A percentile compares a stretch with the other conserved stretches of the same genome.
Evolutionary conservation across 2,329 filamentous ascomycete genomes (phyloP).

Genomic region (Knufia petricola): DNA sequence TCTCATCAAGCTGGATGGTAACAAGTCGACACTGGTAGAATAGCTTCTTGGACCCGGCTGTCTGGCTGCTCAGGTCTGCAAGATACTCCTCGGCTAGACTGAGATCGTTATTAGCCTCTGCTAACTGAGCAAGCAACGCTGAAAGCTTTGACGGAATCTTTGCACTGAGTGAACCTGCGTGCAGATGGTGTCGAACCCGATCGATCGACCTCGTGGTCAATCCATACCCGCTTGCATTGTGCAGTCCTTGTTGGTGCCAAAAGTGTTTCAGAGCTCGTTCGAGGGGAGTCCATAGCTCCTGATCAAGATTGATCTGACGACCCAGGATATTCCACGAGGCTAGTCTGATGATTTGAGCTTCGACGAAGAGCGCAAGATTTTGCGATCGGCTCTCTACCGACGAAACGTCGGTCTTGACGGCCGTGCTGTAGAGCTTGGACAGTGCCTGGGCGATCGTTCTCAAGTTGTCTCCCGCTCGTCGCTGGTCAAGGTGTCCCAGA

Average conservation of each 20-base stretch:
- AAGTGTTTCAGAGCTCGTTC: constrained; percentile 29
- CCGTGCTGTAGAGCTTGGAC: constrained; percentile 15
- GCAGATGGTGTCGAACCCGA: background rate
- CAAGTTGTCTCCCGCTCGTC: constrained; percentile 36
- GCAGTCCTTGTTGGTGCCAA: background rate
- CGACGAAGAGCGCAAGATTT: constrained; percentile 25
- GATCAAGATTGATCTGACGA: constrained; percentile 32
- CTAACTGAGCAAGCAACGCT: constrained; percentile 1
- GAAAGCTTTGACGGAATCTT: background rate
- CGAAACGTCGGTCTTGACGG: constrained; percentile 5
- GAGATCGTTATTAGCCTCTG: constrained; percentile 1
- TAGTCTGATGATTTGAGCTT: constrained; percentile 34
- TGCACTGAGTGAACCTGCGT: background rate
- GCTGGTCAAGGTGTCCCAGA: constrained; percentile 27
- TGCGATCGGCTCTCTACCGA: background rate
- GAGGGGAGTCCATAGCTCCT: constrained; percentile 37
- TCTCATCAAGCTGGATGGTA: background rate
- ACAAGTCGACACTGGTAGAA: background rate
- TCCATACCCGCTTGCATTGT: background rate
- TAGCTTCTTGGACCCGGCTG: background rate
- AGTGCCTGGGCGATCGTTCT: constrained; percentile 35
- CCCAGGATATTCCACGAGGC: constrained; percentile 34
- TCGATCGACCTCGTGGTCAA: background rate
- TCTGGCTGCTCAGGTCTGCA: background rate
- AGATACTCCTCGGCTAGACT: background rate